Base-by-base conservation (phyloP, 169 alveolate species). In the Plasmodium coatneyi region DNA sequence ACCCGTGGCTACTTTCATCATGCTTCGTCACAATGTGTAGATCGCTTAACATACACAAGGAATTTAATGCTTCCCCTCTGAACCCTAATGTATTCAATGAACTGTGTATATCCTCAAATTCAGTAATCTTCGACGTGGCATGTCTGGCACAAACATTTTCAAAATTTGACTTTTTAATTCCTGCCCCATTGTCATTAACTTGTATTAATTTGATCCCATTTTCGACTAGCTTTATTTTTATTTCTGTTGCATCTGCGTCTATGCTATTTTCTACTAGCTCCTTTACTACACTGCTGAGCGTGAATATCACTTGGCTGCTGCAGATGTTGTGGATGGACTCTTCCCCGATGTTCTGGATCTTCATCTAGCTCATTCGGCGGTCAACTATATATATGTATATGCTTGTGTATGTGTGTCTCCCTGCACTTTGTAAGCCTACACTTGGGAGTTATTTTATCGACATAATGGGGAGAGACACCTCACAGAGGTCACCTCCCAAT, bases 241-340 rank as follows among this genome's bases (percentile, higher is more conserved):
- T 97, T 19, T 95, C 94, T 7, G 97, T 97, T 3, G 99, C 96
- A 36, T 96, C 95, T 0, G 99, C 99, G 96, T 98, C 99, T 28
- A 98, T 84, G 56, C 99, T 91, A 86, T 98, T 98, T 89, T 98
- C 99, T 5, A 98, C 98, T 32, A 98, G 96, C 86, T 98, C 99
- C 83, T 98, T 98, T 41, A 98, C 97, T 5, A 96, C 96, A 72
- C 96, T 91, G 39, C 94, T 96, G 1, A 84, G 54, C 6, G 93
- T 84, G 66, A 84, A 84, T 76, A 84, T 76, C 32, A 84, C 93
- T 36, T 84, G 93, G 70, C 93, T 84, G 46, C 93, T 84, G 78
- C 93, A 84, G 4, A 84, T 84, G 71, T 72, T 74, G 28, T 84
- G 93, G 25, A 84, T 84, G 9, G 93, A 84, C 74, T 84, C 93